Evolutionary conservation across 441 rosid genomes (phyloP), one percentile per base, ranked within the genome.

Genomic region (Adansonia rubrostipa): DNA sequence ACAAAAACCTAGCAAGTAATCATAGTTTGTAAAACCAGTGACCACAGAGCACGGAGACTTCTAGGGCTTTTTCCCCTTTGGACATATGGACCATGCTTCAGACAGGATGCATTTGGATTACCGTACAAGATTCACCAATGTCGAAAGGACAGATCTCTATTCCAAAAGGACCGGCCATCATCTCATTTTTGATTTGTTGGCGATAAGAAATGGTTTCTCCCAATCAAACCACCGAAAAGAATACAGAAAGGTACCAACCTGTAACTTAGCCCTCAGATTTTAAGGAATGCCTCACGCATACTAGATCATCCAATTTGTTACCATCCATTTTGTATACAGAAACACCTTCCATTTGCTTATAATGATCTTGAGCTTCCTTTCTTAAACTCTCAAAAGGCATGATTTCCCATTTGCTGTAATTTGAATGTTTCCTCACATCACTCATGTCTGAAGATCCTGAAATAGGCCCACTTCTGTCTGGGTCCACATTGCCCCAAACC

Each of bases 281-380:
- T 65, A 44, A 53, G 24, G 95, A 63, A 75, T 92, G 98, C 84
- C 88, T 87, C 40, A 94, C 90, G 28, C 99, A 96, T 47, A 96
- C 98, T 76, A 96, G 89, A 89, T 96, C 98, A 71, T 96, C 99
- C 85, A 96, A 86, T 77, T 85, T 94, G 82, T 94, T 96, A 14
- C 99, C 98, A 65, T 96, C 99, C 96, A 96, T 96, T 84, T 96
- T 96, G 88, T 96, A 96, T 67, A 93, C 86, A 75, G 98, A 92
- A 10, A 88, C 92, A 17, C 92, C 91, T 84, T 87, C 88, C 99
- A 93, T 94, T 80, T 92, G 92, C 9, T 28, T 19, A 81, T 83
- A 91, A 88, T 93, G 93, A 82, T 91, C 98, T 62, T 73, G 91
- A 0, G 98, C 96, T 85, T 94, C 98, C 88, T 91, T 91, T 84